Evolutionary conservation across 148 eudicot species (phyloP).

Genomic region (Camellia sinensis): DNA sequence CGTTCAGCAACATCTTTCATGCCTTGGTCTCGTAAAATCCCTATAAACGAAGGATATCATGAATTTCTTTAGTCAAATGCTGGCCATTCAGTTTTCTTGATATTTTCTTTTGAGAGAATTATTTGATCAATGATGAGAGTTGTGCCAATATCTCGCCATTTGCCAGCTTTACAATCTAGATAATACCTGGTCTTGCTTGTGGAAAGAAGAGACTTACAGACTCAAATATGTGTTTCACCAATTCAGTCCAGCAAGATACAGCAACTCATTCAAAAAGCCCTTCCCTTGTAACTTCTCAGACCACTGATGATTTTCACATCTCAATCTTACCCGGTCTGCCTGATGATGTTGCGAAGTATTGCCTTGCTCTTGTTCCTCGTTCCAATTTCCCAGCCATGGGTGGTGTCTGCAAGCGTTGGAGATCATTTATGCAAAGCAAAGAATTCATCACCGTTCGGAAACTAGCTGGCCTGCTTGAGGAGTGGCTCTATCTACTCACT

Average conservation of each 20-base stretch:
- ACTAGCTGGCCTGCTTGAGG: constrained; percentile 73
- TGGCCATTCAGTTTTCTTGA: constrained; percentile 19
- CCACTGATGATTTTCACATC: constrained; percentile 28
- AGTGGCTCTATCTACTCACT: constrained; percentile 84
- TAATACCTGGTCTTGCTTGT: constrained; percentile 50
- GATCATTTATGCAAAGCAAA: constrained; percentile 72
- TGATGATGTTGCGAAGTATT: constrained; percentile 80
- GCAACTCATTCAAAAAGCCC: constrained; percentile 31
- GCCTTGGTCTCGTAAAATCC: constrained; percentile 78
- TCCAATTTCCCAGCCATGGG: constrained; percentile 65
- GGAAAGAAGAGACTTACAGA: constrained; percentile 44
- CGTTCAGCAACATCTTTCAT: constrained; percentile 54
- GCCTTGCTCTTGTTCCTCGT: constrained; percentile 85
- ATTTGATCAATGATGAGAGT: constrained; percentile 22
- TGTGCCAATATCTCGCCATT: constrained; percentile 17
- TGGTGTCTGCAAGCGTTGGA: constrained; percentile 70
- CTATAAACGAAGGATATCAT: constrained; percentile 68
- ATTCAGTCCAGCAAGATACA: constrained; percentile 35
- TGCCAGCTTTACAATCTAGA: constrained; percentile 18
- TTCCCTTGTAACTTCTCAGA: constrained; percentile 21
- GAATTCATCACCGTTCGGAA: constrained; percentile 74
- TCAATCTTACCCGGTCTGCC: constrained; percentile 83
- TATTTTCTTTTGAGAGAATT: constrained; percentile 21
- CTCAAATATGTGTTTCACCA: constrained; percentile 48
- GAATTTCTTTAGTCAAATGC: constrained; percentile 56